phyloP scores from a whole-genome alignment of 2,329 filamentous ascomycete genomes.

The Dactylellina sp. region DNA sequence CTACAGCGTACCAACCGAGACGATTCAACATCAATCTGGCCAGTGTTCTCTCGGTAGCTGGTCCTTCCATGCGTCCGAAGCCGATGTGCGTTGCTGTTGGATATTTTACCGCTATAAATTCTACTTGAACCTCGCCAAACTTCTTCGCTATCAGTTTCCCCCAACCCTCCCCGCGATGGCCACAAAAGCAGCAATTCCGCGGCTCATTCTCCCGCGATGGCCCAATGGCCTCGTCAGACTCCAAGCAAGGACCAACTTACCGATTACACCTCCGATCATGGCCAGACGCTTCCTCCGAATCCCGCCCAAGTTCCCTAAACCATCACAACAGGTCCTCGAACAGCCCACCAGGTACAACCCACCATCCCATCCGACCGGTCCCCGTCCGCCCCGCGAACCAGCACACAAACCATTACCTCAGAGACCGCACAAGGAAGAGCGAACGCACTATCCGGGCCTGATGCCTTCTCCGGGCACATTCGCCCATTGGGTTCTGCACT shows the following conservation, averaged over 20 bases:
- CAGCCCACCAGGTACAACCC: conserved; percentile 91
- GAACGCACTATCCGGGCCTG: conserved; percentile 84
- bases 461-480: conserved; percentile 86
- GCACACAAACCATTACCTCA: conserved; percentile 65
- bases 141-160: not conserved
- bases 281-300: conserved; percentile 52
- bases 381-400: conserved; percentile 71
- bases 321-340: conserved; percentile 69
- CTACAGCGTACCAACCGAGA: too few species aligned
- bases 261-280: conserved; percentile 3
- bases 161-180: conserved; percentile 31
- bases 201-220: conserved; percentile 49
- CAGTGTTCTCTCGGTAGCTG: not conserved
- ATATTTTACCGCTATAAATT: conserved; percentile 47
- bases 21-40: too few species aligned
- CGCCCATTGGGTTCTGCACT: conserved; percentile 86
- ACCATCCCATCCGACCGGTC: conserved; percentile 78
- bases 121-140: conserved; percentile 30
- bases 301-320: conserved; percentile 55
- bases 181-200: conserved; percentile 34
- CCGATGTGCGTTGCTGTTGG: conserved; percentile 49
- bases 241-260: conserved; percentile 19
- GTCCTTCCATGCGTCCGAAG: conserved; percentile 6
- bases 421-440: conserved; percentile 75
- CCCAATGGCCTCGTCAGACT: conserved; percentile 43